Conservation (phyloP, 208 protist genomes). For the Trypanosoma melophagium region DNA sequence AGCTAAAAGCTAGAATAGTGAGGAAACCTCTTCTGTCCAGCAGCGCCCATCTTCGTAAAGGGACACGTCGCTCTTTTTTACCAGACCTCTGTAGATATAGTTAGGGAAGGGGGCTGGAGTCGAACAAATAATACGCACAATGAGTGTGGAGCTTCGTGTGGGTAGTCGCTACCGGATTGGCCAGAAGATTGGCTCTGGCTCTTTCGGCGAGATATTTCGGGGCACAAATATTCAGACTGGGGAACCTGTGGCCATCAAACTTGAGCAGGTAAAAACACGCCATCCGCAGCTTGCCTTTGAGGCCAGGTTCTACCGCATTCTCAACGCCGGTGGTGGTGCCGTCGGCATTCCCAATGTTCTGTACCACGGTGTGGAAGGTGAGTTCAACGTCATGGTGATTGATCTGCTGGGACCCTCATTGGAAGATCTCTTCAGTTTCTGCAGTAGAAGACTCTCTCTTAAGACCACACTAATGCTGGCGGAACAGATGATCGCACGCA, state of each 20-base stretch:
- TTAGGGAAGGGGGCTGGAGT: not conserved
- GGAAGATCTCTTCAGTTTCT: slow-evolving; percentile 92
- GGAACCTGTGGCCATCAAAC: slow-evolving; percentile 91
- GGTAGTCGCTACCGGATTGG: slow-evolving; percentile 66
- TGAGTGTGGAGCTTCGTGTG: not conserved
- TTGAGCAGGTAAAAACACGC: slow-evolving; percentile 86
- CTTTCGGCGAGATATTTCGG: slow-evolving; percentile 93
- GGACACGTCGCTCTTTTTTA: too few relatives aligned
- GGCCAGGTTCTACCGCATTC: slow-evolving; percentile 86
- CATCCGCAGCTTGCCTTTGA: slow-evolving; percentile 93
- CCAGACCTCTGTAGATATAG: too few relatives aligned
- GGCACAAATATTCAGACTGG: slow-evolving; percentile 90
- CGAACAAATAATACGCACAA: not conserved
- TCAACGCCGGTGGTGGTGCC: slow-evolving; percentile 69
- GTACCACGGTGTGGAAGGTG: slow-evolving; percentile 89
- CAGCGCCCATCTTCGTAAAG: too few relatives aligned
- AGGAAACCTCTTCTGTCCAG: too few relatives aligned
- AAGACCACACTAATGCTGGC: slow-evolving; percentile 94
- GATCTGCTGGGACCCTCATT: slow-evolving; percentile 91
- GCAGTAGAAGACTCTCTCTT: slow-evolving; percentile 81
- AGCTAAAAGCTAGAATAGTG: too few relatives aligned
- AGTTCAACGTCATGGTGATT: slow-evolving; percentile 95
- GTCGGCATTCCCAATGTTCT: slow-evolving; percentile 87
- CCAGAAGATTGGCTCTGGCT: slow-evolving; percentile 97
- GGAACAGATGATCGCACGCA: slow-evolving; percentile 88